Evolutionary conservation across 352 stramenopile genomes (phyloP), one percentile per base, ranked within the genome.

Genomic region (Nothophytophthora sp.): DNA sequence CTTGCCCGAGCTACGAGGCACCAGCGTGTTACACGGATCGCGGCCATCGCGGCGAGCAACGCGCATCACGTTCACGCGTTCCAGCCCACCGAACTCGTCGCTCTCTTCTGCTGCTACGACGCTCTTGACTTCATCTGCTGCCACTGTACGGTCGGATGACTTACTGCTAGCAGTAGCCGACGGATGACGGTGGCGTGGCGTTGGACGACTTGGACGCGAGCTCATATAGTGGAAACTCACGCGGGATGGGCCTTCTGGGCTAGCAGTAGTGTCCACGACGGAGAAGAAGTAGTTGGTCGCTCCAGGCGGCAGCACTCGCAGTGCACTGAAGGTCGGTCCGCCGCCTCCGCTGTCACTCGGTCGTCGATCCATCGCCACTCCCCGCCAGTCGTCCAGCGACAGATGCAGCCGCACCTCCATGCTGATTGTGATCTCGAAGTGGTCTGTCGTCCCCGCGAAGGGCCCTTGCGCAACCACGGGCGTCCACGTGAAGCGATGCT

Each of bases 251-350:
- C 70, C 54, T 15, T 48, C 48, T 4, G 56, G 53, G 44, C 58
- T 43, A 7, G 28, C 46, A 24, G 41, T 63, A 4, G 41, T 65
- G 30, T 81, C 46, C 5, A 60, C 48, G 23, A 86, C 67, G 5
- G 81, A 77, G 51, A 88, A 82, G 38, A 89, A 92, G 66, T 92
- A 92, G 39, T 88, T 71, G 35, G 79, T 92, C 36, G 82, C 81
- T 4, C 81, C 76, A 1, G 81, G 76, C 20, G 79, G 81, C 13
- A 92, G 72, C 22, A 92, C 72, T 9, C 65, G 56, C 36, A 90
- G 75, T 1, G 75, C 54, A 25, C 67, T 83, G 49, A 81, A 90
- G 11, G 75, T n/a, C n/a, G n/a, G 82, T 5, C 58, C 19, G 1
- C 46, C 52, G 13, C 39, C 20, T 12, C 86, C 78, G 13, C 45